Percentiles rank a stretch among this genome's conserved stretches.
Evolutionary conservation across 257 asterid genomes (phyloP).

Genomic region (Primulina tabacum): DNA sequence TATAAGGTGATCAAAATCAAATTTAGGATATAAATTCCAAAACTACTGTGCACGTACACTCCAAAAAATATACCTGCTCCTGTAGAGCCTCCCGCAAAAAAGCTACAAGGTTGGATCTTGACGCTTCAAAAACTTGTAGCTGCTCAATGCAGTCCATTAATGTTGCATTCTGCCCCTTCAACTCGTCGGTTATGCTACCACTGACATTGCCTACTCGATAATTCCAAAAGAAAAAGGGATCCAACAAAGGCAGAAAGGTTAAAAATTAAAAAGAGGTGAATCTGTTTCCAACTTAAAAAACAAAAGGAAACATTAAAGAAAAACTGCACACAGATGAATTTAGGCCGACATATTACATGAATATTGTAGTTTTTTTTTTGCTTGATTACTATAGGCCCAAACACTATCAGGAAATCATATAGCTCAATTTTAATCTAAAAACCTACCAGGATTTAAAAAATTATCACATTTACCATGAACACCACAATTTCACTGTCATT

Average conservation of each 20-base stretch:
- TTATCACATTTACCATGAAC: too few relatives aligned
- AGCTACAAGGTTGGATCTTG: constrained; percentile 65
- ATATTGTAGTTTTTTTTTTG: too few relatives aligned
- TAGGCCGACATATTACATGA: background rate
- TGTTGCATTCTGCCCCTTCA: constrained; percentile 64
- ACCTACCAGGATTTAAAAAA: too few relatives aligned
- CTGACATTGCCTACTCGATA: constrained; percentile 33
- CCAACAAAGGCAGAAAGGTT: constrained; percentile 5
- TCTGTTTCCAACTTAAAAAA: constrained; percentile 2
- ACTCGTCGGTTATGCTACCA: constrained; percentile 48
- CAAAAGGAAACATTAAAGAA: background rate
- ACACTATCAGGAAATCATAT: too few relatives aligned
- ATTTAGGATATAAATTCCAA: background rate
- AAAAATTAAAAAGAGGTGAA: constrained; percentile 2
- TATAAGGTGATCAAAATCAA: constrained; percentile 4
- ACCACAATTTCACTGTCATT: too few relatives aligned
- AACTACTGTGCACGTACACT: background rate
- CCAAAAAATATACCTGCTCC: constrained; percentile 61
- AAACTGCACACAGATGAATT: background rate
- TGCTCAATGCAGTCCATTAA: constrained; percentile 73
- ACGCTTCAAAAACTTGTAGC: constrained; percentile 59
- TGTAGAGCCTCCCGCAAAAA: constrained; percentile 71
- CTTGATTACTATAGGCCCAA: background rate
- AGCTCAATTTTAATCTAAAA: too few relatives aligned
- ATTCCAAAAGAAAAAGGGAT: background rate